Evolutionary conservation across 306 rosid genomes (phyloP).

Genomic region (Prosopis cineraria): DNA sequence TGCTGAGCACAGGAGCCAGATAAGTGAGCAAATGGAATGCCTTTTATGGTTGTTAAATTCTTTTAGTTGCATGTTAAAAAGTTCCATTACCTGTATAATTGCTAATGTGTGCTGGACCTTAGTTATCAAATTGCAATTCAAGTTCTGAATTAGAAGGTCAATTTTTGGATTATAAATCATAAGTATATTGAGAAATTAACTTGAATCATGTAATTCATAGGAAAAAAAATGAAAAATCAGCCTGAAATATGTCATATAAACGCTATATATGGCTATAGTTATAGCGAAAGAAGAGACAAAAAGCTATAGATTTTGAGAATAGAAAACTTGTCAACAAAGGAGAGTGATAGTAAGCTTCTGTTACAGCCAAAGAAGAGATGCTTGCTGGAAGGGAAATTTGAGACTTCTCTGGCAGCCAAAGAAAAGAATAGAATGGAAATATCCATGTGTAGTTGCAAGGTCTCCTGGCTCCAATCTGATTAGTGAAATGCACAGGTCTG

Average conservation of each 20-base stretch:
- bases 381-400: neutral
- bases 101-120: neutral
- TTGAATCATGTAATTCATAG: neutral
- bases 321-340: neutral
- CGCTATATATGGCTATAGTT: neutral
- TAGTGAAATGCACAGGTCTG: neutral
- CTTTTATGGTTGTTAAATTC: neutral
- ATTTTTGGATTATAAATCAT: neutral
- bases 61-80: neutral
- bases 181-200: neutral
- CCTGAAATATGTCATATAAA: neutral
- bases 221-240: neutral
- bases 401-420: neutral
- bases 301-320: neutral
- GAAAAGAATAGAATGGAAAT: neutral
- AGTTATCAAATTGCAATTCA: neutral
- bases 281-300: neutral
- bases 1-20: conserved; percentile 5
- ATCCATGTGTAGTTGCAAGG: neutral
- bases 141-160: neutral
- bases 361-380: neutral
- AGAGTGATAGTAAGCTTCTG: neutral
- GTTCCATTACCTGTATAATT: neutral
- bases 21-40: neutral
- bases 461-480: neutral